A percentile compares a stretch with the other conserved stretches of the same genome.
Evolutionary conservation across 2,329 filamentous ascomycete genomes (phyloP).

Genomic region (Penicillium glabrum): DNA sequence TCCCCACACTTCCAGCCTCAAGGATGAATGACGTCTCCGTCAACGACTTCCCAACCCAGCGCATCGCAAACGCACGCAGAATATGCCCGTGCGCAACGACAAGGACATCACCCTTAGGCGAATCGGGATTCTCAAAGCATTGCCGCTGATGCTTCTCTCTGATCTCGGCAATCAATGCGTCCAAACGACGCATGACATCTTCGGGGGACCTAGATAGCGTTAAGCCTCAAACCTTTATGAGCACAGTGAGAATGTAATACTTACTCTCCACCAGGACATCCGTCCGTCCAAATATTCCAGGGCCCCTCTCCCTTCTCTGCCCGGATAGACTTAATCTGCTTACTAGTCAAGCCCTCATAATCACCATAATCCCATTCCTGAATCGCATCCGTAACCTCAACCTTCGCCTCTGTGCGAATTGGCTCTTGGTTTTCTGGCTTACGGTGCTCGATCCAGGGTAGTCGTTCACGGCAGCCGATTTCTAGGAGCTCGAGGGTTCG

Average conservation of each 20-base stretch:
- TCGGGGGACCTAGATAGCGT: slow-evolving; percentile 59
- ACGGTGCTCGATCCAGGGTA: slow-evolving; percentile 64
- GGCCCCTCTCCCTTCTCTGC: slow-evolving; percentile 56
- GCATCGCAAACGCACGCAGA: slow-evolving; percentile 79
- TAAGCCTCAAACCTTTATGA: no score
- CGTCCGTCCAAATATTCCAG: slow-evolving; percentile 91
- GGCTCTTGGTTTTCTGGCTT: slow-evolving; percentile 34
- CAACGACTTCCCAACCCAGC: slow-evolving; percentile 75
- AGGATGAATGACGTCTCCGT: slow-evolving; percentile 75
- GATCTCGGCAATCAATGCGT: slow-evolving; percentile 74
- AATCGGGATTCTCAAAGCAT: slow-evolving; percentile 57
- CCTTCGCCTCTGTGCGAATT: slow-evolving; percentile 57
- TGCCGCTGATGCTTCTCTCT: slow-evolving; percentile 63
- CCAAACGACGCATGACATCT: slow-evolving; percentile 70
- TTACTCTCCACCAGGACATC: slow-evolving; percentile 81
- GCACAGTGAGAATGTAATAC: slow-evolving; percentile 21
- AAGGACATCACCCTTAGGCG: slow-evolving; percentile 63
- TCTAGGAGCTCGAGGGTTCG: slow-evolving; percentile 86
- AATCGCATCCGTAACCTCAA: slow-evolving; percentile 70
- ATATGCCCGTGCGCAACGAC: slow-evolving; percentile 91
- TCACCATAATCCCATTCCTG: slow-evolving; percentile 86
- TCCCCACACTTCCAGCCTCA: slow-evolving; percentile 85
- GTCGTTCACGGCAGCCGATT: slow-evolving; percentile 64
- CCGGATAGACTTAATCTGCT: slow-evolving; percentile 63
- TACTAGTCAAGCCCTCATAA: slow-evolving; percentile 77